phyloP scores from a whole-genome alignment of 257 asterid genomes.

The Ehretia macrophylla region DNA sequence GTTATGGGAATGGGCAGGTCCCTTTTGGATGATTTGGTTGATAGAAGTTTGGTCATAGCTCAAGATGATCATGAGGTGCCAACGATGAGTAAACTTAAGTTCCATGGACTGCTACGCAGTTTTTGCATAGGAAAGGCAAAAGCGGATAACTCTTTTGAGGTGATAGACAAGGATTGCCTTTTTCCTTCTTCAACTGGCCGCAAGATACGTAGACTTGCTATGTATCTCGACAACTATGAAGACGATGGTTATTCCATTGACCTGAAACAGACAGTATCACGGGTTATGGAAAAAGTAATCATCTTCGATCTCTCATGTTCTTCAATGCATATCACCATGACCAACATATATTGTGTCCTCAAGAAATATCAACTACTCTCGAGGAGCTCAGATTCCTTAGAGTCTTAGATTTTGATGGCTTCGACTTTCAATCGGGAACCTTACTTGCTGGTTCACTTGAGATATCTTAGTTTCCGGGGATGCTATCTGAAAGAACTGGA shows the following conservation, averaged over 20 bases:
- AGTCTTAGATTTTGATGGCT: slow-evolving; percentile 25
- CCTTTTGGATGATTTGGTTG: no score
- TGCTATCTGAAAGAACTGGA: slow-evolving; percentile 11
- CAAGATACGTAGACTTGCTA: not conserved
- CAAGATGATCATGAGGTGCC: no score
- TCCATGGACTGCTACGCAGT: not conserved
- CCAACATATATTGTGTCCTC: not conserved
- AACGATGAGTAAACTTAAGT: no score
- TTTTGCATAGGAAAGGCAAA: not conserved
- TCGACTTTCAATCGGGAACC: slow-evolving; percentile 2
- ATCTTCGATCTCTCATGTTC: not conserved
- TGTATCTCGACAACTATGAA: not conserved
- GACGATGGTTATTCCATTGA: not conserved
- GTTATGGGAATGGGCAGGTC: slow-evolving; percentile 1
- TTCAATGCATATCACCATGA: not conserved
- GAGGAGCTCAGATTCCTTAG: slow-evolving; percentile 16
- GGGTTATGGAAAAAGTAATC: not conserved
- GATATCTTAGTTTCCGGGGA: slow-evolving; percentile 10
- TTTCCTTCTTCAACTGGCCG: not conserved
- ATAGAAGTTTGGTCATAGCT: no score
- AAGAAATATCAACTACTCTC: not conserved
- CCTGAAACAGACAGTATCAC: not conserved
- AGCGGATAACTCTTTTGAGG: not conserved
- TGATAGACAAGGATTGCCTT: not conserved
- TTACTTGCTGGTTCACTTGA: slow-evolving; percentile 27